Conservation (phyloP, 2,329 filamentous ascomycete species). For the Phaeophleospora eucalypticola region DNA sequence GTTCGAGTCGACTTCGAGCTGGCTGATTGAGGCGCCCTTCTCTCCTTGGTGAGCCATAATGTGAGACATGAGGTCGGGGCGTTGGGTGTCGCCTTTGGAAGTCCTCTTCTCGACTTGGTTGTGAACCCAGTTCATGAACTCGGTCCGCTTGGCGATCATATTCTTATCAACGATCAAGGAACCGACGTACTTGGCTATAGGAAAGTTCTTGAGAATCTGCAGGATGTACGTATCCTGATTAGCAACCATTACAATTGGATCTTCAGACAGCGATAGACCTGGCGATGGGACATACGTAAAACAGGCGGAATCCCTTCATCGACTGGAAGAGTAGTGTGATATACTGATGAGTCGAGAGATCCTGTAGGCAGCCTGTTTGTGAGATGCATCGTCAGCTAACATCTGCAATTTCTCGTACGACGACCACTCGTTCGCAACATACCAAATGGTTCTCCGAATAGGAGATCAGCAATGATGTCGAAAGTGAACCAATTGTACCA, state of each 20-base stretch:
- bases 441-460: slow-evolving; percentile 29
- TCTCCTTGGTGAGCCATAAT: slow-evolving; percentile 43
- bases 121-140: slow-evolving; percentile 25
- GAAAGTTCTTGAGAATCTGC: slow-evolving; percentile 26
- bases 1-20: slow-evolving; percentile 33
- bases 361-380: slow-evolving; percentile 27
- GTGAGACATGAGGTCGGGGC: slow-evolving; percentile 46
- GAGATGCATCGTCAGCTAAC: too few species aligned
- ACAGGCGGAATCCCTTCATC: slow-evolving; percentile 26
- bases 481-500: slow-evolving; percentile 39
- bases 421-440: too few species aligned
- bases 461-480: slow-evolving; percentile 27
- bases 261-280: too few species aligned
- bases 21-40: slow-evolving; percentile 21
- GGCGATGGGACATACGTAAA: too few species aligned
- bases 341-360: slow-evolving; percentile 25
- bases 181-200: slow-evolving; percentile 21
- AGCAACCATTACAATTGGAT: too few species aligned
- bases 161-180: slow-evolving; percentile 20
- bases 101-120: slow-evolving; percentile 25
- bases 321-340: slow-evolving; percentile 23
- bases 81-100: slow-evolving; percentile 28
- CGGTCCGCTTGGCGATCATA: slow-evolving; percentile 17
- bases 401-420: too few species aligned
- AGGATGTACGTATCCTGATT: too few species aligned